These are phyloP conservation scores for Phyllosticta citribraziliensis DNA, from an alignment of 2,329 filamentous ascomycete genomes.

Conservation along the genomic window DNA sequence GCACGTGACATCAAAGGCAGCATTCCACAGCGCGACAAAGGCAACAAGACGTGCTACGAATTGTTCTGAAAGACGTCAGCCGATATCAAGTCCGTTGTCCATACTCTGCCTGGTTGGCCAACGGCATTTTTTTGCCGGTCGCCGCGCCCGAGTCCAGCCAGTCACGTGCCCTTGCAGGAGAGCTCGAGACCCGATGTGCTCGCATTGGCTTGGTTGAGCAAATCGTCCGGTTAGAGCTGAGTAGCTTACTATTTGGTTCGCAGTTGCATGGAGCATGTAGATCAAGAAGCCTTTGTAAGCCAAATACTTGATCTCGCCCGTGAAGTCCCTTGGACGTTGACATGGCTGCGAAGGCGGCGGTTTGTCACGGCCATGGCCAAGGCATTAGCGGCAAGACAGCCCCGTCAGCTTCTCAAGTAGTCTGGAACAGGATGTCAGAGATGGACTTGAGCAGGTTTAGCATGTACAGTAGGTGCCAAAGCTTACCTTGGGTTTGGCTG, in stretches of 20 bases:
- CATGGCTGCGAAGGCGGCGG: background rate
- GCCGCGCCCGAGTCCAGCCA: background rate
- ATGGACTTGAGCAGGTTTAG: background rate
- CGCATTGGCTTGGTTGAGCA: background rate
- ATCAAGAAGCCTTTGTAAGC: background rate
- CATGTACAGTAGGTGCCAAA: background rate
- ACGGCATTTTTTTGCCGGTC: background rate
- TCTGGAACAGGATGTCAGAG: background rate
- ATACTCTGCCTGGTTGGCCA: background rate
- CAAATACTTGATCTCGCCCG: background rate
- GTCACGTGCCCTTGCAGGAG: background rate
- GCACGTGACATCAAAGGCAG: slow-evolving; percentile 1
- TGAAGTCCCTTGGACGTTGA: background rate
- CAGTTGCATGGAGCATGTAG: background rate
- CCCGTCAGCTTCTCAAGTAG: background rate
- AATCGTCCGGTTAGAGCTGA: background rate
- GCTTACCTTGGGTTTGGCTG: background rate
- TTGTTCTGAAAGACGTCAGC: background rate
- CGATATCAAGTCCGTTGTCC: background rate
- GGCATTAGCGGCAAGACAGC: background rate
- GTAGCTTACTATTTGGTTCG: background rate
- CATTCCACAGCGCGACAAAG: slow-evolving; percentile 1
- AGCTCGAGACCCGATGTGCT: background rate
- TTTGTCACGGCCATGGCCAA: background rate
- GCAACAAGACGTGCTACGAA: background rate